phyloP scores from a whole-genome alignment of 2,329 filamentous ascomycete genomes.

The Thielaviopsis populi region DNA sequence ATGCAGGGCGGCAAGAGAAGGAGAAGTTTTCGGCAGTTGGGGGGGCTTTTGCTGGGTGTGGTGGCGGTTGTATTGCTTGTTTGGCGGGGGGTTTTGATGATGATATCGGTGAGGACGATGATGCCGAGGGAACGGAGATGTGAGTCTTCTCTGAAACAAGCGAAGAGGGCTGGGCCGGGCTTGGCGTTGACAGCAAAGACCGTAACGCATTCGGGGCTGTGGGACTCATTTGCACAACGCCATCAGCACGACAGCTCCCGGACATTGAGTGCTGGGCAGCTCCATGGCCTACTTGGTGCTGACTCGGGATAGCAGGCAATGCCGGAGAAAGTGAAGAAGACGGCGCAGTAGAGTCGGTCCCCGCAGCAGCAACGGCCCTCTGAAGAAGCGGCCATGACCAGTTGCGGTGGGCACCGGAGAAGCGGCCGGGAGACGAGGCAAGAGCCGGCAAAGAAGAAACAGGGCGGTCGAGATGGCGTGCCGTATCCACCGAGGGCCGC shows the following conservation, averaged over 20 bases:
- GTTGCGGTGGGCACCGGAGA: neutral
- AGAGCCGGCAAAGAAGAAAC: neutral
- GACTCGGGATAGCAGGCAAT: neutral
- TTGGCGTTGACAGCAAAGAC: neutral
- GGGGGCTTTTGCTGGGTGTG: neutral
- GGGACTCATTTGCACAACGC: neutral
- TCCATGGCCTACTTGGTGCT: neutral
- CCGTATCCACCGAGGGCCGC: neutral
- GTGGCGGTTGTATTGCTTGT: neutral
- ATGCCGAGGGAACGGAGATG: neutral
- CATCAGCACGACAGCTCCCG: neutral
- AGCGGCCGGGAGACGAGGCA: neutral
- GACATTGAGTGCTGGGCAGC: neutral
- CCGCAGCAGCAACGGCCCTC: neutral
- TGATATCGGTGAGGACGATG: neutral
- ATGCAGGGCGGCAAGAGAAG: neutral
- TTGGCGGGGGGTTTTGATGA: neutral
- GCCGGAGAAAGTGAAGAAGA: neutral
- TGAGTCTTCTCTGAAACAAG: neutral
- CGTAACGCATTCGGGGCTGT: neutral
- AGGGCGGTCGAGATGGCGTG: neutral
- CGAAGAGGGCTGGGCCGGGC: neutral
- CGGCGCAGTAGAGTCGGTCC: neutral
- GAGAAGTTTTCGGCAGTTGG: neutral
- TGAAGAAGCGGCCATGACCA: constrained; percentile 5